These are phyloP conservation scores for Parascedosporium putredinis DNA, from an alignment of 2,329 filamentous ascomycete genomes.

Conservation along the genomic window DNA sequence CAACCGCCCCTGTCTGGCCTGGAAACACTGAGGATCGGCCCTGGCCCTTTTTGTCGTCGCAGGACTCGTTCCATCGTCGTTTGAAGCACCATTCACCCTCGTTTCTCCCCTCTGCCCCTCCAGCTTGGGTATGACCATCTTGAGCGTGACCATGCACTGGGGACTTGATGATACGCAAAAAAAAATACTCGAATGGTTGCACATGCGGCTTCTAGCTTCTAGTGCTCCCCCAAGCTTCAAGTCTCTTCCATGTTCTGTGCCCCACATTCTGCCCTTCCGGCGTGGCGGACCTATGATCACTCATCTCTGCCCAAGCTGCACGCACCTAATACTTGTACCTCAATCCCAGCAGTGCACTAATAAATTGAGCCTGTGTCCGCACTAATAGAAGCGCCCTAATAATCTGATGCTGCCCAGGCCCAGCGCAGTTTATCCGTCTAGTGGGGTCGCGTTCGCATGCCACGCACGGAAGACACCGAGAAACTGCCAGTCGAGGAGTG, in stretches of 20 bases:
- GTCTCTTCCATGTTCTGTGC: neutral
- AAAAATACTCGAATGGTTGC: too few relatives aligned
- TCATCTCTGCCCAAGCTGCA: too few relatives aligned
- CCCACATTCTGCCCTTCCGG: too few relatives aligned
- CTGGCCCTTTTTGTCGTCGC: neutral
- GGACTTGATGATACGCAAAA: too few relatives aligned
- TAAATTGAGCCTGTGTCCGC: neutral
- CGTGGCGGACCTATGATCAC: too few relatives aligned
- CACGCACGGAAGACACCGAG: neutral
- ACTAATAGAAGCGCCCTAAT: neutral
- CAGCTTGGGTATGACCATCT: neutral
- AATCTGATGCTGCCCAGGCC: neutral
- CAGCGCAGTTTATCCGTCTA: neutral
- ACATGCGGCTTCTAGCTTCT: too few relatives aligned
- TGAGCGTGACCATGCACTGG: too few relatives aligned
- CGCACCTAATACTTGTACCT: too few relatives aligned
- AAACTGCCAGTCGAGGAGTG: neutral
- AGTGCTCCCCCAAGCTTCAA: too few relatives aligned
- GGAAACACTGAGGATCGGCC: neutral
- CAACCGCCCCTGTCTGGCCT: neutral
- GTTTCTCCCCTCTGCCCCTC: neutral
- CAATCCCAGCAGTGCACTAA: neutral
- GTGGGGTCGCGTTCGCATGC: neutral
- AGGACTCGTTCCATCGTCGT: slow-evolving; percentile 8
- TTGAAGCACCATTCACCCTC: neutral